Conservation (phyloP, 768 basidiomycete genomes). For the Hypsizygus marmoreus region DNA sequence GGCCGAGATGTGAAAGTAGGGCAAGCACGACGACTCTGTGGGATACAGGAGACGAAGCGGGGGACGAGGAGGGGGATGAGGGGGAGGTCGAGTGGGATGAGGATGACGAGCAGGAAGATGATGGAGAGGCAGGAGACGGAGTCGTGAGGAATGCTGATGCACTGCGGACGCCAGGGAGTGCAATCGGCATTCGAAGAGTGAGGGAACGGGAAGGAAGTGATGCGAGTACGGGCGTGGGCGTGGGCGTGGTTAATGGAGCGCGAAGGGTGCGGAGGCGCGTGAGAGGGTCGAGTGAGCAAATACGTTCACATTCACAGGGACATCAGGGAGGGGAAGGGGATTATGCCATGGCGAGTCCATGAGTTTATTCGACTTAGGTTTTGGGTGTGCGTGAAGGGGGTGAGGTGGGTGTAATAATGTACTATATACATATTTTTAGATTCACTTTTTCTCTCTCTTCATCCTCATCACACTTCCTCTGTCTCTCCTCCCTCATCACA, state of each 20-base stretch:
- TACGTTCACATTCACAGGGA: too few species aligned
- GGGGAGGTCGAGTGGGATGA: constrained; percentile 32
- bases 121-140: constrained; percentile 22
- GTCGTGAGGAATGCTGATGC: constrained; percentile 6
- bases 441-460: too few species aligned
- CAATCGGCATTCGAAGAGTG: neutral
- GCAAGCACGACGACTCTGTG: too few species aligned
- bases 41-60: constrained; percentile 33
- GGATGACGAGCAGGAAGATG: constrained; percentile 23
- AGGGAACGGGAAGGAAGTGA: neutral
- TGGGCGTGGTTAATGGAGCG: neutral
- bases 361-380: too few species aligned
- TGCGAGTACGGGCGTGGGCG: neutral
- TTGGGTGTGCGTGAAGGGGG: too few species aligned
- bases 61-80: constrained; percentile 27
- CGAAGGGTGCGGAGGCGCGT: constrained; percentile 2
- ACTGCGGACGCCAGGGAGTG: constrained; percentile 3
- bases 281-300: too few species aligned
- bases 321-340: too few species aligned
- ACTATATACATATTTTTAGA: too few species aligned
- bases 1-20: constrained; percentile 21
- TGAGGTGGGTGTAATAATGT: too few species aligned
- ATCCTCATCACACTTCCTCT: too few species aligned
- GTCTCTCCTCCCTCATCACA: too few species aligned
- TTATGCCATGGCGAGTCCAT: too few species aligned